These are phyloP conservation scores for Nitzschia sp. DNA, from an alignment of 108 stramenopile species.

Conservation along the genomic window DNA sequence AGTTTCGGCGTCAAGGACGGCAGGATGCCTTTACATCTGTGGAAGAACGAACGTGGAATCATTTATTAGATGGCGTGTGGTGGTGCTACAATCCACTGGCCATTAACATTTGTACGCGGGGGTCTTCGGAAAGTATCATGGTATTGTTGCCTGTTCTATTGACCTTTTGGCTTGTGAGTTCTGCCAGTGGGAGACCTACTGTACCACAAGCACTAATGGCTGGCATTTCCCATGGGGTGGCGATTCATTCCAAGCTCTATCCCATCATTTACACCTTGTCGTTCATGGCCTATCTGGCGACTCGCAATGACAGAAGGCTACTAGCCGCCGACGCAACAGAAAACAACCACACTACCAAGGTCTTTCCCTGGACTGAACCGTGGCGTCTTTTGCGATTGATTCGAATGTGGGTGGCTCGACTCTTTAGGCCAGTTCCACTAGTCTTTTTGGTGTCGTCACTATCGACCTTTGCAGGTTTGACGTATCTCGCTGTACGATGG, in stretches of 20 bases:
- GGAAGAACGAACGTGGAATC: constrained; percentile 3
- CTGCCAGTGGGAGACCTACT: constrained; percentile 3
- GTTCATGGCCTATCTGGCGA: constrained; percentile 66
- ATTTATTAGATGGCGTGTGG: constrained; percentile 68
- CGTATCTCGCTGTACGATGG: constrained; percentile 51
- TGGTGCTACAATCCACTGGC: constrained; percentile 91
- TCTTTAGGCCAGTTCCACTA: constrained; percentile 35
- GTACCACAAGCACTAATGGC: constrained; percentile 50
- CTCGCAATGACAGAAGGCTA: constrained; percentile 11
- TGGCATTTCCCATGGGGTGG: constrained; percentile 80
- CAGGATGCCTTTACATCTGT: not conserved
- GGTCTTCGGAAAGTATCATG: constrained; percentile 85
- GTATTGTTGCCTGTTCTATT: constrained; percentile 83
- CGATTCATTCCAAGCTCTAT: constrained; percentile 84
- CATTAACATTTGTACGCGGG: constrained; percentile 94
- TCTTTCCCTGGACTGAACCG: constrained; percentile 39
- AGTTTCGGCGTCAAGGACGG: constrained; percentile 26
- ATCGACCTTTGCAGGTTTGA: constrained; percentile 52
- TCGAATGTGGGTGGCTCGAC: constrained; percentile 43
- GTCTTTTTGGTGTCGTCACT: constrained; percentile 70
- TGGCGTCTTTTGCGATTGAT: constrained; percentile 28
- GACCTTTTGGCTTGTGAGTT: constrained; percentile 56
- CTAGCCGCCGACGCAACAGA: not conserved
- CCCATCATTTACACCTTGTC: constrained; percentile 86
- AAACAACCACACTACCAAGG: too few species aligned